phyloP scores from a whole-genome alignment of 208 protist species.

The Acanthamoeba royreba region DNA sequence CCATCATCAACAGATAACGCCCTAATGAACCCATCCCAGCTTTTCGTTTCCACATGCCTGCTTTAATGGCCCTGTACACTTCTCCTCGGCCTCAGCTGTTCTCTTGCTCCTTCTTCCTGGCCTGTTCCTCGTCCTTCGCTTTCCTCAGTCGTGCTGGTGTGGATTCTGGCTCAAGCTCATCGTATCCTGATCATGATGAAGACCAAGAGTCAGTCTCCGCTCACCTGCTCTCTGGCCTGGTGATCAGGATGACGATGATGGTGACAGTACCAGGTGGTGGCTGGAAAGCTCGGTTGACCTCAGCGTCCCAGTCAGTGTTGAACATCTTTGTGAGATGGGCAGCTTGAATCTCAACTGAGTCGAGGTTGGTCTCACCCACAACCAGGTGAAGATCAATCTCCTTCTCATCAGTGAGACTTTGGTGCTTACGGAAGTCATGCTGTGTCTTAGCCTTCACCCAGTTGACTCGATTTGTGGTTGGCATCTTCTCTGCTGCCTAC shows the following conservation, averaged over 20 bases:
- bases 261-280: not conserved
- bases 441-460: slow-evolving; percentile 21
- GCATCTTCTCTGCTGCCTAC: slow-evolving; percentile 26
- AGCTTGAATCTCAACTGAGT: not conserved
- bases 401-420: slow-evolving; percentile 21
- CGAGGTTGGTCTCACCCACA: slow-evolving; percentile 6
- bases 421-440: not conserved
- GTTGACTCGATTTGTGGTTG: not conserved
- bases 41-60: not conserved
- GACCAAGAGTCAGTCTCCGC: not conserved
- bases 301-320: slow-evolving; percentile 36
- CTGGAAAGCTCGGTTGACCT: not conserved
- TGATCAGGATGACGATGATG: not conserved
- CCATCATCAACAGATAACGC: not conserved
- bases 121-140: not conserved
- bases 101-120: not conserved
- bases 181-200: not conserved
- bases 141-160: not conserved
- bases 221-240: not conserved
- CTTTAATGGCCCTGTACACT: not conserved
- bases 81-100: not conserved
- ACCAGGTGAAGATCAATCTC: not conserved
- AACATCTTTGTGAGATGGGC: slow-evolving; percentile 2
- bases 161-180: not conserved
- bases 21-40: not conserved